A percentile compares a stretch with the other conserved stretches of the same genome.
These are phyloP conservation scores for Rhodamnia argentea DNA, from an alignment of 345 rosid species.

Conservation along the genomic window DNA sequence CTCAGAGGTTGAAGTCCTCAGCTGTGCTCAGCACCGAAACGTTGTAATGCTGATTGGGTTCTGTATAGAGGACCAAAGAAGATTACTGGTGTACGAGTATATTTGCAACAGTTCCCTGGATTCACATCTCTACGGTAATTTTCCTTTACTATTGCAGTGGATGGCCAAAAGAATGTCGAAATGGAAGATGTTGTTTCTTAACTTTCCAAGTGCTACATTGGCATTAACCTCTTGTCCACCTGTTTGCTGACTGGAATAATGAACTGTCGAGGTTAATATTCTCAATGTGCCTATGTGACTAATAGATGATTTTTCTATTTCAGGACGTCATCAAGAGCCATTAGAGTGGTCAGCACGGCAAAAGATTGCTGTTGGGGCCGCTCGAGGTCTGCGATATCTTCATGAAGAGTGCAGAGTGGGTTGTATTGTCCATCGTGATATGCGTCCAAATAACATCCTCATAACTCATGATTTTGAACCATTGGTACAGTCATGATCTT, in stretches of 20 bases:
- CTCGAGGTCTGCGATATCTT: constrained; percentile 96
- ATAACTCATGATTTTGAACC: constrained; percentile 98
- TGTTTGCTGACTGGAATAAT: background rate
- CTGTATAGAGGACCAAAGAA: constrained; percentile 91
- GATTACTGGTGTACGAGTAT: constrained; percentile 91
- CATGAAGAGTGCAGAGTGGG: constrained; percentile 99
- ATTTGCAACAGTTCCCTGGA: constrained; percentile 98
- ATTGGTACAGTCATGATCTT: constrained; percentile 38
- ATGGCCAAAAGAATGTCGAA: background rate
- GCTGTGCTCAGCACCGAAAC: constrained; percentile 98
- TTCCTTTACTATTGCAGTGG: background rate
- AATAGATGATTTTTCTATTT: background rate
- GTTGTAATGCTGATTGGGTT: constrained; percentile 97
- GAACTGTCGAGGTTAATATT: background rate
- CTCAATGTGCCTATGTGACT: background rate
- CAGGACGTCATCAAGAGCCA: constrained; percentile 58
- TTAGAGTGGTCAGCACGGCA: constrained; percentile 92
- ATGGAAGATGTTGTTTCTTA: background rate
- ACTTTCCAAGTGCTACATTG: background rate
- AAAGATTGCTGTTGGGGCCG: constrained; percentile 97
- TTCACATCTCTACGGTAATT: constrained; percentile 84
- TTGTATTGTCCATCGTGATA: constrained; percentile 98
- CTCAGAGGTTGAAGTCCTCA: constrained; percentile 97
- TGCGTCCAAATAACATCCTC: constrained; percentile 99
- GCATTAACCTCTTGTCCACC: background rate